Evolutionary conservation across 139 green algal species (phyloP), one percentile per base, ranked within the genome.

Genomic region (Chlorella sp.): DNA sequence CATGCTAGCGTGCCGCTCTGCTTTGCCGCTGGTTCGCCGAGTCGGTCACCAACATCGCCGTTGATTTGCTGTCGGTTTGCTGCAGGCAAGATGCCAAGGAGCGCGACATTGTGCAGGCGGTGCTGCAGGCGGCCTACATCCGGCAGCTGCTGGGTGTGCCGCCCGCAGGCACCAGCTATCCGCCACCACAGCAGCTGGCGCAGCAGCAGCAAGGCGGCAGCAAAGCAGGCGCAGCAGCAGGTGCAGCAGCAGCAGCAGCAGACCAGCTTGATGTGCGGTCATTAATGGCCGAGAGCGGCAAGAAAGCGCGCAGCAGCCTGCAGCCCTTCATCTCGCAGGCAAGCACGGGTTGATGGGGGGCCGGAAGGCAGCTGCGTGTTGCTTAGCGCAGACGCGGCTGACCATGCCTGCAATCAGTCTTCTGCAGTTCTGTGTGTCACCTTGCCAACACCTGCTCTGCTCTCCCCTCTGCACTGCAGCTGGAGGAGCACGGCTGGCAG

Each of bases 101-200:
- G 13, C 16, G 20, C 0, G 90, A 96, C 86, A 90, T 96, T 19
- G 51, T 92, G 43, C 87, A 91, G 72, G 90, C 88, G 22, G 82
- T 96, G 41, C 82, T 96, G 70, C 87, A 94, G n/a, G 88, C 92
- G 22, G 91, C 89, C 6, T 91, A 92, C 76, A 67, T 96, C n/a
- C 86, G 93, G 28, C 84, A 85, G 58, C 81, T 58, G 46, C 68
- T 80, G 38, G 77, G 36, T 28, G 75, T 65, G 54, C 54, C 60
- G 8, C 73, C 75, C 16, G 80, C 67, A 62, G 41, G 64, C 32
- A 56, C 16, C 30, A 38, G 22, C 14, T 44, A 76, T 70, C 48
- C 64, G 11, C n/a, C 51, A 64, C 51, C 51, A 20, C 60, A 62
- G 48, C 84, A 51, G 60, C 67, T 11, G 44, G 64, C 78, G 82